Percentiles rank a stretch among this genome's conserved stretches.
Evolutionary conservation across 2,329 filamentous ascomycete genomes (phyloP).

Genomic region (Thelonectria blattea): DNA sequence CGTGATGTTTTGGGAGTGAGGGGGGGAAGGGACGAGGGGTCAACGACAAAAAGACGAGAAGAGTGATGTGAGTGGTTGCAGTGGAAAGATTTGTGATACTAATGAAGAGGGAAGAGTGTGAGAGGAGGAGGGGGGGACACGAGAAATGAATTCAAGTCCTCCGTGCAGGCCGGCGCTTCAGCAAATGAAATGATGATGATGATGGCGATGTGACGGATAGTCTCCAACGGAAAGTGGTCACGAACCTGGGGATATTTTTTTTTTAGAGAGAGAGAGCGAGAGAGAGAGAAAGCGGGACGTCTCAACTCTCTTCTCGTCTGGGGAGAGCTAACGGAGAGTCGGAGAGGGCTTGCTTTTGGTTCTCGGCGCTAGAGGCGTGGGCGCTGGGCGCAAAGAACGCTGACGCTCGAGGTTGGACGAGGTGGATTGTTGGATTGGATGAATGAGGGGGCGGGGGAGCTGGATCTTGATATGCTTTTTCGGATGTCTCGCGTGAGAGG

Average conservation of each 20-base stretch:
- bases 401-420: slow-evolving; percentile 17
- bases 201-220: slow-evolving; percentile 18
- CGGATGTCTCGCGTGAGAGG: slow-evolving; percentile 19
- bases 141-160: neutral
- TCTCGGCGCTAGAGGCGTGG: slow-evolving; percentile 26
- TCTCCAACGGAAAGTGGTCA: neutral
- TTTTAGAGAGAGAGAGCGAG: slow-evolving; percentile 15
- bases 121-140: neutral
- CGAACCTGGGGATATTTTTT: slow-evolving; percentile 10
- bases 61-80: neutral
- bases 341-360: slow-evolving; percentile 25
- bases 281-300: no score
- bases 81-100: neutral
- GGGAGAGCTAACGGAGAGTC: slow-evolving; percentile 37
- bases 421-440: slow-evolving; percentile 5
- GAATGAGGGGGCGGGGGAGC: slow-evolving; percentile 22
- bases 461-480: slow-evolving; percentile 36
- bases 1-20: slow-evolving; percentile 6
- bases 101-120: neutral
- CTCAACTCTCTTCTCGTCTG: slow-evolving; percentile 19
- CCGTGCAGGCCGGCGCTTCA: neutral
- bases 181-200: slow-evolving; percentile 8
- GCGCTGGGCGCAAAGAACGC: slow-evolving; percentile 25
- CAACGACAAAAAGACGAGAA: neutral
- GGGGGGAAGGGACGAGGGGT: neutral